Percentiles rank a stretch among this genome's conserved stretches.
These are phyloP conservation scores for Plasmodium falciparum DNA, from an alignment of 169 alveolate species.

Conservation along the genomic window DNA sequence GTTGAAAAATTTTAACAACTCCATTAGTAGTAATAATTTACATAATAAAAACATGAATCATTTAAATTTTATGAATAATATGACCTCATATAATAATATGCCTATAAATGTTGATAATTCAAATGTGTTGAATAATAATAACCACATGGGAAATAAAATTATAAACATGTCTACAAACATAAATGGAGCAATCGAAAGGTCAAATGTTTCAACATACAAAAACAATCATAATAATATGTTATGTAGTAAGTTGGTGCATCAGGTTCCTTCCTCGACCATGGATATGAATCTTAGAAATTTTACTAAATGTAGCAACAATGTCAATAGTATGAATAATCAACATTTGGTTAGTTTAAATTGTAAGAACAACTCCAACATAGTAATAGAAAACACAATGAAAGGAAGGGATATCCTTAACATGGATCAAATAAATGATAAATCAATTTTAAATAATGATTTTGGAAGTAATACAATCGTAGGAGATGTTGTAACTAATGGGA, in stretches of 20 bases:
- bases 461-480: too few species aligned
- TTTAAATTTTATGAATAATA: not conserved
- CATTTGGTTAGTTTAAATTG: not conserved
- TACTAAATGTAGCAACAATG: constrained; percentile 3
- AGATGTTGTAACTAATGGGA: too few species aligned
- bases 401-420: constrained; percentile 4
- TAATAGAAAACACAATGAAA: too few species aligned
- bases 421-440: too few species aligned
- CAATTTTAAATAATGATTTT: too few species aligned
- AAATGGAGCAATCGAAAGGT: too few species aligned
- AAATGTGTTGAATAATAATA: constrained; percentile 3
- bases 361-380: not conserved
- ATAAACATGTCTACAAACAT: too few species aligned
- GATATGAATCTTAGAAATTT: not conserved
- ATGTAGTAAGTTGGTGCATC: not conserved
- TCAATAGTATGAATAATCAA: too few species aligned
- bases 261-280: not conserved
- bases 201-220: too few species aligned
- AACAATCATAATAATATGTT: not conserved
- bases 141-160: not conserved
- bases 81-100: not conserved
- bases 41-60: constrained; percentile 12
- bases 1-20: constrained; percentile 30
- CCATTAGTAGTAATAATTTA: constrained; percentile 7
- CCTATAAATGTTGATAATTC: not conserved